Base-by-base conservation (phyloP, 495 filamentous ascomycete genomes). In the Penicillium alfredii region DNA sequence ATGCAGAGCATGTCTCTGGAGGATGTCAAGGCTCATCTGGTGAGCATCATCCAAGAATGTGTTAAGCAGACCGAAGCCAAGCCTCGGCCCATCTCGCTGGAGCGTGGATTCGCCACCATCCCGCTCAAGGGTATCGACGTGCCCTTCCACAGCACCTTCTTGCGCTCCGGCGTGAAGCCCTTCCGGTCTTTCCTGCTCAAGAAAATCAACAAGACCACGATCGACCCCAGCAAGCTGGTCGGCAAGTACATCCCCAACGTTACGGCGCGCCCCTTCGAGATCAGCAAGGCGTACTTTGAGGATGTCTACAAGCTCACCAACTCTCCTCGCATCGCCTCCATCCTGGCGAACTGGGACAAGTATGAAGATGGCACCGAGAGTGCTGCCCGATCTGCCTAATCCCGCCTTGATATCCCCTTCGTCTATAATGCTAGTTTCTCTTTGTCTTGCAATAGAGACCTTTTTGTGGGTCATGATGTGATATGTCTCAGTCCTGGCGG, bases 171-270 rank as follows among this genome's bases (percentile, higher is more conserved):
- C 50, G 92, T 98, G 61, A 98, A 98, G 71, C 92, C 92, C 26
- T 98, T 98, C 86, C 77, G 92, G 35, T 84, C 77, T 33, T 97
- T 98, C 73, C 64, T 98, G 51, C 80, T 96, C 43, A 97, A 97
- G 84, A 98, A 98, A 74, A 97, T 98, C 73, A 84, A 96, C 72
- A 92, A 93, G 74, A 94, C 86, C 12, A 90, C 83, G 27, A 97
- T 98, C 57, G 92, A 98, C 53, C 92, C 92, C 10, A 80, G 83
- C 67, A 98, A 97, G 69, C 65, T 98, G 48, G 68, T 98, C 47
- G 93, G 92, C 38, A 98, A 98, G 71, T 98, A 98, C 69, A 96
- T 98, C 42, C 92, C 92, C 45, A 98, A 98, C 60, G 92, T 98
- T 33, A 98, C 92, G 10, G 92, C 92, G 20, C 78, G 80, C 54